Conservation (phyloP, 257 asterid genomes). For the Paulownia fortunei region DNA sequence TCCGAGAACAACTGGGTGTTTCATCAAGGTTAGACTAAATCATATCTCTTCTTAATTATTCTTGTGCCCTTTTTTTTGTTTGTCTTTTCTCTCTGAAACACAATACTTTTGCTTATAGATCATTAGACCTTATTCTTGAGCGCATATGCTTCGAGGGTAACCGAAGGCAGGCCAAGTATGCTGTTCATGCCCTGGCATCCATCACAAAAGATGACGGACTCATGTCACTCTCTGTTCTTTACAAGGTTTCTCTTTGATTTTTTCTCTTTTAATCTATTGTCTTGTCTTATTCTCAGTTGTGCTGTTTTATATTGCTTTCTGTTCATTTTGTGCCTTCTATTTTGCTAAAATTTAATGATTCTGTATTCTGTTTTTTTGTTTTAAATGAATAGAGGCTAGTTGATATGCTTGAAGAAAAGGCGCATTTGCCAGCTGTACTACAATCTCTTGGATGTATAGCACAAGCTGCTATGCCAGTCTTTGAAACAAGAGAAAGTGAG, state of each 20-base stretch:
- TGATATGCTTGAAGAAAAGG: constrained; percentile 92
- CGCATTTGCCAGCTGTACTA: constrained; percentile 91
- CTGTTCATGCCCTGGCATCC: constrained; percentile 98
- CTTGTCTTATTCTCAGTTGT: constrained; percentile 1
- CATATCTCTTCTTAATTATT: background rate
- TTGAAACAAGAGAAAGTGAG: constrained; percentile 94
- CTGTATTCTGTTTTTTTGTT: constrained; percentile 15
- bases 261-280: background rate
- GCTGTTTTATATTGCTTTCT: background rate
- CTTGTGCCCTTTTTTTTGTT: background rate
- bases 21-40: constrained; percentile 71
- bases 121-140: constrained; percentile 95
- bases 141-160: constrained; percentile 98
- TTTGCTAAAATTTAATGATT: constrained; percentile 28
- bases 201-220: constrained; percentile 99
- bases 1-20: constrained; percentile 94
- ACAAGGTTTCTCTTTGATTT: constrained; percentile 68
- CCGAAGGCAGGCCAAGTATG: constrained; percentile 98
- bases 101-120: constrained; percentile 53
- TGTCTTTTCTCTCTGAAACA: constrained; percentile 28
- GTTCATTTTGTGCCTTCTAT: constrained; percentile 22
- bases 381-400: constrained; percentile 78
- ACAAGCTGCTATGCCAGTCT: constrained; percentile 97
- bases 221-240: constrained; percentile 97
- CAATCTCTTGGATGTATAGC: constrained; percentile 99